phyloP scores from a whole-genome alignment of 306 rosid genomes.

The Dalbergia cultrata region DNA sequence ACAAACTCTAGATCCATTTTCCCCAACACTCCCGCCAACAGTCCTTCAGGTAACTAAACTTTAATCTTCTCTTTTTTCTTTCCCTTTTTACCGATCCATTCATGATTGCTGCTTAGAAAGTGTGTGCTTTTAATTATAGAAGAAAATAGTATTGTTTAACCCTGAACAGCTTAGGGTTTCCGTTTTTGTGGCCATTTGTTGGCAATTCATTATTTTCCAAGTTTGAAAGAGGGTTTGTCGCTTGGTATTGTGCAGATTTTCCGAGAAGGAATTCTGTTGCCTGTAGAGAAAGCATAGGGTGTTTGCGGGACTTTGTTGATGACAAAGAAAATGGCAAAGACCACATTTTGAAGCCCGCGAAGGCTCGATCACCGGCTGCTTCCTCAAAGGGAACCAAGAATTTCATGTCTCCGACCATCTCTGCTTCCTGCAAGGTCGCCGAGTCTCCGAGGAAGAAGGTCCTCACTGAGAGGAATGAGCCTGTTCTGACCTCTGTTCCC shows the following conservation, averaged over 20 bases:
- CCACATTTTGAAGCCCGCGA: slow-evolving; percentile 51
- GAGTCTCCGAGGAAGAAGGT: slow-evolving; percentile 81
- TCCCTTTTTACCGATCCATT: not conserved
- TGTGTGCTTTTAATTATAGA: not conserved
- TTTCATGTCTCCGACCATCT: slow-evolving; percentile 92
- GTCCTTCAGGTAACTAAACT: slow-evolving; percentile 68
- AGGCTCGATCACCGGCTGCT: slow-evolving; percentile 69
- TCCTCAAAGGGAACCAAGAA: slow-evolving; percentile 64
- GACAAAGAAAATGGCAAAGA: slow-evolving; percentile 87
- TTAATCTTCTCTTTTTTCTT: not conserved
- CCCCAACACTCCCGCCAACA: slow-evolving; percentile 71
- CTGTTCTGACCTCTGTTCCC: slow-evolving; percentile 52
- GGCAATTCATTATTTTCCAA: not conserved
- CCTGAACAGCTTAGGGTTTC: not conserved
- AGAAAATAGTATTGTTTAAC: not conserved
- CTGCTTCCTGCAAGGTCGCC: slow-evolving; percentile 76
- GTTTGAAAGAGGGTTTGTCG: not conserved
- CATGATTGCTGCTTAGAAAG: slow-evolving; percentile 44
- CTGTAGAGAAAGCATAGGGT: slow-evolving; percentile 50
- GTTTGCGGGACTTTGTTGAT: slow-evolving; percentile 46
- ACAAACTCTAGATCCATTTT: slow-evolving; percentile 56
- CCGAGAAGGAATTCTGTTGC: slow-evolving; percentile 57
- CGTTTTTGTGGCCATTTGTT: not conserved
- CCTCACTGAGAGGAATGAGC: slow-evolving; percentile 72
- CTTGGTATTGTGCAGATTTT: slow-evolving; percentile 56